These are phyloP conservation scores for Penicillium pancosmium DNA, from an alignment of 495 filamentous ascomycete genomes.

Conservation along the genomic window DNA sequence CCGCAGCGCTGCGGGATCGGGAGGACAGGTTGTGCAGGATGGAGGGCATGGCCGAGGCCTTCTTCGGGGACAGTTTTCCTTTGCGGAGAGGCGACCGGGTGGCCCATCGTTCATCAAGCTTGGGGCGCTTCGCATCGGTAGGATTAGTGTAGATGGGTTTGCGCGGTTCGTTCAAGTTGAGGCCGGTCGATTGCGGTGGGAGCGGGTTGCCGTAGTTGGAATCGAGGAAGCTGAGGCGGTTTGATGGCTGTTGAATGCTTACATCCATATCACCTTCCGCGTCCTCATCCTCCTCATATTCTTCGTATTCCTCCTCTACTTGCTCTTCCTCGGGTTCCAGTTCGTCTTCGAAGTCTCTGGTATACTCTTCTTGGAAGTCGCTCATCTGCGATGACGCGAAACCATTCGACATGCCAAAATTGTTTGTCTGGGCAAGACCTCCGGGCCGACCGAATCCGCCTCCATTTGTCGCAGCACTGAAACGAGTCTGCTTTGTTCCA, in stretches of 20 bases:
- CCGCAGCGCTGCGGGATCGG: slow-evolving; percentile 31
- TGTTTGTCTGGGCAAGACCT: slow-evolving; percentile 40
- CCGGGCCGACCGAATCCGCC: slow-evolving; percentile 43
- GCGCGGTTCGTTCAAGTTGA: slow-evolving; percentile 26
- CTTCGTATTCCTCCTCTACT: slow-evolving; percentile 31
- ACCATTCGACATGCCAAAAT: slow-evolving; percentile 33
- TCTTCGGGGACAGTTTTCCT: slow-evolving; percentile 46
- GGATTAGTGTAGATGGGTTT: slow-evolving; percentile 49
- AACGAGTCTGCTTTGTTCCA: slow-evolving; percentile 36
- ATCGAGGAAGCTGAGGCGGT: slow-evolving; percentile 38
- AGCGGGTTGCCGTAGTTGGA: slow-evolving; percentile 34
- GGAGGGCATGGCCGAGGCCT: slow-evolving; percentile 50
- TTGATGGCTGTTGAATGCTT: slow-evolving; percentile 19
- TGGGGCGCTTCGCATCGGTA: slow-evolving; percentile 47
- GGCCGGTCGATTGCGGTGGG: slow-evolving; percentile 16
- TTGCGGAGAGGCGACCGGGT: slow-evolving; percentile 42
- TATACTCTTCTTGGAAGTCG: slow-evolving; percentile 39
- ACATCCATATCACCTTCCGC: slow-evolving; percentile 32
- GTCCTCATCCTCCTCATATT: slow-evolving; percentile 35
- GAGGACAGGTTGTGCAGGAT: slow-evolving; percentile 49
- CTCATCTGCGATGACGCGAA: slow-evolving; percentile 38
- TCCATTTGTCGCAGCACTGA: slow-evolving; percentile 40
- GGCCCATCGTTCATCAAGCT: slow-evolving; percentile 47
- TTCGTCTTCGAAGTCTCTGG: slow-evolving; percentile 26
- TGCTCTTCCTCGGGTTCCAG: slow-evolving; percentile 31